Conservation (phyloP, 1,139 yeast species). For the Sugiyamaella neomexicana region DNA sequence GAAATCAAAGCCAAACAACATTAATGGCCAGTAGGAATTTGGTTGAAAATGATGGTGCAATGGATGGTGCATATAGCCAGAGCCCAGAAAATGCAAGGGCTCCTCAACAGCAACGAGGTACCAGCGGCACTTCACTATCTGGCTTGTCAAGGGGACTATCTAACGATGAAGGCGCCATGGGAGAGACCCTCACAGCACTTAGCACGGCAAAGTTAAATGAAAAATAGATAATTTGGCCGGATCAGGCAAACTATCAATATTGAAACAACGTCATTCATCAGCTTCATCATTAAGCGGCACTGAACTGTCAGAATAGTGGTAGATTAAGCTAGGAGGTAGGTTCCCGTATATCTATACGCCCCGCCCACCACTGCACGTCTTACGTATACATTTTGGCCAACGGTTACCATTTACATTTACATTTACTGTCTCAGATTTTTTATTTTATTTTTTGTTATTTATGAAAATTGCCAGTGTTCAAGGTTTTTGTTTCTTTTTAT, state of each 20-base stretch:
- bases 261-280: background rate
- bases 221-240: background rate
- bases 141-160: constrained; percentile 21
- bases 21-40: constrained; percentile 18
- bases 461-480: background rate
- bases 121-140: constrained; percentile 19
- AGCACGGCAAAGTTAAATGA: constrained; percentile 2
- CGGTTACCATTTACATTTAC: background rate
- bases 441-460: background rate
- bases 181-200: constrained; percentile 9
- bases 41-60: constrained; percentile 28
- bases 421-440: background rate
- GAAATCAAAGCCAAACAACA: constrained; percentile 25
- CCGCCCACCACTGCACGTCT: background rate
- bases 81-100: constrained; percentile 35
- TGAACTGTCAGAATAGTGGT: too few relatives aligned
- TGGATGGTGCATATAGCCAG: constrained; percentile 42
- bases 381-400: background rate
- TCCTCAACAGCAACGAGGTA: constrained; percentile 11
- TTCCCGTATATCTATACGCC: background rate
- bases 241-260: background rate
- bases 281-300: too few relatives aligned
- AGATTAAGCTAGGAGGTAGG: too few relatives aligned
- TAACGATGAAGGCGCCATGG: constrained; percentile 14
- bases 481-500: background rate